Percentiles rank a stretch among this genome's conserved stretches.
phyloP scores from a whole-genome alignment of 73 alveolate genomes.

The Paramecium sonneborni region DNA sequence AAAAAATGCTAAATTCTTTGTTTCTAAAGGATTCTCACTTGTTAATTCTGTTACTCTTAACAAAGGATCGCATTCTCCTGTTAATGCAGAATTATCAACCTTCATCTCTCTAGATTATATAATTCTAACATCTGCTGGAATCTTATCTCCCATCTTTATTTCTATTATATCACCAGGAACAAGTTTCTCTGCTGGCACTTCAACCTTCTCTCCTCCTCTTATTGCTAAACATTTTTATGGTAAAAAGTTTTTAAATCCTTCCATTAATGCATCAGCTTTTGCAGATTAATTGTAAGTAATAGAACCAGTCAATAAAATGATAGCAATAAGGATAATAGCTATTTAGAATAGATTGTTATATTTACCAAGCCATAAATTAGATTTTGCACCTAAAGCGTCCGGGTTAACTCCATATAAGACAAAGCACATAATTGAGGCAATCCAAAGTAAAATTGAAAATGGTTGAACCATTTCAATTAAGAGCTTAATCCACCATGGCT shows the following conservation, averaged over 20 bases:
- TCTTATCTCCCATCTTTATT: slow-evolving; percentile 94
- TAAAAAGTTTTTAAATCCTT: slow-evolving; percentile 80
- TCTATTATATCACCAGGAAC: slow-evolving; percentile 96
- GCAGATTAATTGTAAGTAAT: slow-evolving; percentile 80
- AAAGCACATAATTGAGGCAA: slow-evolving; percentile 85
- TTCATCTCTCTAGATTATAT: slow-evolving; percentile 90
- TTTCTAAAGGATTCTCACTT: slow-evolving; percentile 88
- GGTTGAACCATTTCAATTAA: slow-evolving; percentile 81
- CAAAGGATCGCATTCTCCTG: slow-evolving; percentile 94
- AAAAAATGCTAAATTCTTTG: slow-evolving; percentile 87
- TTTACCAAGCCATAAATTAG: slow-evolving; percentile 48
- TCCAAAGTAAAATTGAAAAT: slow-evolving; percentile 88
- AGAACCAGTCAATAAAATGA: slow-evolving; percentile 81
- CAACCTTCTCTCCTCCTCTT: slow-evolving; percentile 81
- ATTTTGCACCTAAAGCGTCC: slow-evolving; percentile 69
- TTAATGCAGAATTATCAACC: slow-evolving; percentile 94
- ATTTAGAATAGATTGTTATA: slow-evolving; percentile 65
- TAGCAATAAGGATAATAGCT: slow-evolving; percentile 84
- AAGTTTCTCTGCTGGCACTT: slow-evolving; percentile 76
- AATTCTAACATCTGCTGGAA: slow-evolving; percentile 96
- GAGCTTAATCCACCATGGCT: slow-evolving; percentile 82
- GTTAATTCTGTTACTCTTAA: slow-evolving; percentile 76
- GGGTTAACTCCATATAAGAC: slow-evolving; percentile 82
- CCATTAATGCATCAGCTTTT: slow-evolving; percentile 90
- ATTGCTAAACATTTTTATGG: slow-evolving; percentile 73